phyloP scores from a whole-genome alignment of 2,329 filamentous ascomycete genomes.

The Cordyceps cateniannulata region DNA sequence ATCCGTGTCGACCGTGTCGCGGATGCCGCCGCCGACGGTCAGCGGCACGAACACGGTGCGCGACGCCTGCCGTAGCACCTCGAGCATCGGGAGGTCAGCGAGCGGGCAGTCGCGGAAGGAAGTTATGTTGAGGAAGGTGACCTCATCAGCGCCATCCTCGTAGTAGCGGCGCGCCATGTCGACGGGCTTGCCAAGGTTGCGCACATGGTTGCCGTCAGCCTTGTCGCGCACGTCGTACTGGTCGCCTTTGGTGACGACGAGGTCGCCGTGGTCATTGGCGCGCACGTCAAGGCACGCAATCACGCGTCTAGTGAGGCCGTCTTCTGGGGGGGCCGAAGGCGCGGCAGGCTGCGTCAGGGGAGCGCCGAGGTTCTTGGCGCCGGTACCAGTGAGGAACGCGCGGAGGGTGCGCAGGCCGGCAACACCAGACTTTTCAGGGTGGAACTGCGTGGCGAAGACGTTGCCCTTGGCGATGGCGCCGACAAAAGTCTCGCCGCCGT shows the following conservation, averaged over 20 bases:
- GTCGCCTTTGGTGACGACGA: slow-evolving; percentile 97
- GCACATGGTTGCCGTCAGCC: slow-evolving; percentile 55
- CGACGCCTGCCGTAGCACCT: slow-evolving; percentile 79
- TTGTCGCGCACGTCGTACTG: slow-evolving; percentile 98
- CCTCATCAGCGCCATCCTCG: slow-evolving; percentile 91
- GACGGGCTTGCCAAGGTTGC: slow-evolving; percentile 94
- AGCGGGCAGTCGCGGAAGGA: slow-evolving; percentile 93
- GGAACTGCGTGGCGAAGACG: slow-evolving; percentile 88
- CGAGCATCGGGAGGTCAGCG: slow-evolving; percentile 90
- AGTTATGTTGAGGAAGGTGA: slow-evolving; percentile 97
- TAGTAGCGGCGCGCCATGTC: slow-evolving; percentile 93
- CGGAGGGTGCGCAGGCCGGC: slow-evolving; percentile 79
- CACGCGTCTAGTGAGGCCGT: slow-evolving; percentile 83
- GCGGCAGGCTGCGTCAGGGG: slow-evolving; percentile 8
- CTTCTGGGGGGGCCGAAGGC: slow-evolving; percentile 21
- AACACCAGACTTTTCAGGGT: slow-evolving; percentile 92
- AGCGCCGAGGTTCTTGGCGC: slow-evolving; percentile 42
- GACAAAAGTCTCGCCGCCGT: slow-evolving; percentile 84
- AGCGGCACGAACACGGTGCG: slow-evolving; percentile 92
- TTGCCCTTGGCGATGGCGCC: slow-evolving; percentile 83
- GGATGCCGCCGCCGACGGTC: slow-evolving; percentile 91
- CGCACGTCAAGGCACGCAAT: slow-evolving; percentile 96
- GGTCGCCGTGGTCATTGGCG: slow-evolving; percentile 85
- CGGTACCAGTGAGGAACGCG: slow-evolving; percentile 74
- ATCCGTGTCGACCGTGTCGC: slow-evolving; percentile 85